Conservation (phyloP, 352 stramenopile species). For the Globisporangium abappressorium region DNA sequence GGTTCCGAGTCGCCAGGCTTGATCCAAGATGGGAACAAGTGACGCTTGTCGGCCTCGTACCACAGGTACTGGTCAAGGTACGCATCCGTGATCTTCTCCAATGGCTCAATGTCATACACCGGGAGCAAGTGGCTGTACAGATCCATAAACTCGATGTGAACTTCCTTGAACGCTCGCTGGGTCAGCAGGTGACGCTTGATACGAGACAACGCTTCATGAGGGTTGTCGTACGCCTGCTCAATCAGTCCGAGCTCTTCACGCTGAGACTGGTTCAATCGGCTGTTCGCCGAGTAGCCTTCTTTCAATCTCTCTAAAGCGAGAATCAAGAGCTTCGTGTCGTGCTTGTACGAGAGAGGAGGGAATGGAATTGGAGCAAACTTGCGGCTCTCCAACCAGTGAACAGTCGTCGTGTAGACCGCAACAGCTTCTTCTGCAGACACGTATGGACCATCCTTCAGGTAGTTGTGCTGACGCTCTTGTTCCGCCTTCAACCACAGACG, state of each 20-base stretch:
- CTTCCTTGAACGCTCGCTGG: slow-evolving; percentile 99
- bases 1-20: slow-evolving; percentile 99
- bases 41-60: slow-evolving; percentile 99
- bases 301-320: slow-evolving; percentile 98
- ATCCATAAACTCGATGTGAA: slow-evolving; percentile 99
- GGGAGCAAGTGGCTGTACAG: slow-evolving; percentile 98
- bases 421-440: slow-evolving; percentile 99
- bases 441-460: slow-evolving; percentile 99
- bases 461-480: slow-evolving; percentile 99
- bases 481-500: slow-evolving; percentile 99
- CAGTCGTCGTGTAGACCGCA: slow-evolving; percentile 99
- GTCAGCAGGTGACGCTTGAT: slow-evolving; percentile 99
- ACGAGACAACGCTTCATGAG: slow-evolving; percentile 95
- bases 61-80: slow-evolving; percentile 99
- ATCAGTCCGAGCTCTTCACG: slow-evolving; percentile 99
- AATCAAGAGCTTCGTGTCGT: slow-evolving; percentile 99
- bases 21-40: slow-evolving; percentile 99
- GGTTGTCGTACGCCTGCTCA: slow-evolving; percentile 99
- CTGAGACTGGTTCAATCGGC: slow-evolving; percentile 96
- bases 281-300: slow-evolving; percentile 98
- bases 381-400: slow-evolving; percentile 99
- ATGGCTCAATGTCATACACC: slow-evolving; percentile 98
- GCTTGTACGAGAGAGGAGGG: slow-evolving; percentile 99
- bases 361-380: slow-evolving; percentile 99
- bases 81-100: slow-evolving; percentile 99